phyloP scores from a whole-genome alignment of 2,329 filamentous ascomycete genomes.

The Ceratocystiopsis minuta region DNA sequence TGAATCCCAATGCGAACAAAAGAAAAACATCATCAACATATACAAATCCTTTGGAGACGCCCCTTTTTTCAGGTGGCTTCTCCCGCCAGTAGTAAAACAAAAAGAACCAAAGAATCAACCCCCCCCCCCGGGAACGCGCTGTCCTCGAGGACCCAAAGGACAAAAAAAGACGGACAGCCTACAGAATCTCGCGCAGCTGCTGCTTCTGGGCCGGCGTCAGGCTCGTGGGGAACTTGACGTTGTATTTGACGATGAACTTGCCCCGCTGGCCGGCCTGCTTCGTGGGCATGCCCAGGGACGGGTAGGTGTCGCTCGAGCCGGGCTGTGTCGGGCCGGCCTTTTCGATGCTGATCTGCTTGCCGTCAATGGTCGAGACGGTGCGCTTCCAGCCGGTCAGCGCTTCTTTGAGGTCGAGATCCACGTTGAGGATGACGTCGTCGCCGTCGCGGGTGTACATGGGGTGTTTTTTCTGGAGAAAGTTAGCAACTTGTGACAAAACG shows the following conservation, averaged over 20 bases:
- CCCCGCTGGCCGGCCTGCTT: slow-evolving; percentile 76
- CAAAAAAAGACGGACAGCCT: not conserved
- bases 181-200: slow-evolving; percentile 62
- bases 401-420: slow-evolving; percentile 81
- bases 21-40: too few species aligned
- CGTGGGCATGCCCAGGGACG: slow-evolving; percentile 80
- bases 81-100: too few species aligned
- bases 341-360: slow-evolving; percentile 62
- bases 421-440: slow-evolving; percentile 63
- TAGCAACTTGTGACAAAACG: slow-evolving; percentile 1
- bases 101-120: too few species aligned
- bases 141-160: too few species aligned
- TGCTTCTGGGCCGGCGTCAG: slow-evolving; percentile 66
- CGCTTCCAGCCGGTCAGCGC: slow-evolving; percentile 85
- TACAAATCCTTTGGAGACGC: too few species aligned
- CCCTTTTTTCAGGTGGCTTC: too few species aligned
- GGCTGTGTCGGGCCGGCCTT: slow-evolving; percentile 75
- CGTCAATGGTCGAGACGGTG: slow-evolving; percentile 86
- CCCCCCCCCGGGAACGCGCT: too few species aligned
- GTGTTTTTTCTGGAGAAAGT: slow-evolving; percentile 54
- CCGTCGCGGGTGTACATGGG: slow-evolving; percentile 70
- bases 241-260: slow-evolving; percentile 76
- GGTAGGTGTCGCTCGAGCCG: slow-evolving; percentile 64
- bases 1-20: too few species aligned
- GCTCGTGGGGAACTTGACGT: slow-evolving; percentile 75